Evolutionary conservation across 257 asterid genomes (phyloP).

Genomic region (Agastache rugosa): DNA sequence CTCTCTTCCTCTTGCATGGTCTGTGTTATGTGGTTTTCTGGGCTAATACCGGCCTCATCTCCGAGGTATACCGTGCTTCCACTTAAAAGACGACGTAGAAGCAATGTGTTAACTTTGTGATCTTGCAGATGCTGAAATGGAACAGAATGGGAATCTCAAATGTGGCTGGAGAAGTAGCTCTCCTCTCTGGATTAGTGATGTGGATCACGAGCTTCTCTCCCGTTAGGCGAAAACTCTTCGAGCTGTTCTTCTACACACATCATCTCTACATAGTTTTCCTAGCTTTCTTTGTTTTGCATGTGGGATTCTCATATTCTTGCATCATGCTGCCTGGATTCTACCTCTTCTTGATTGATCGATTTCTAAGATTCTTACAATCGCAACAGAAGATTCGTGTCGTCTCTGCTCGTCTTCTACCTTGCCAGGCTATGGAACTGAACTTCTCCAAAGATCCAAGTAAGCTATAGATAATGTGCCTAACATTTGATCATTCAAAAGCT

Average conservation of each 20-base stretch:
- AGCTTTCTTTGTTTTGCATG: slow-evolving; percentile 44
- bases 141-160: slow-evolving; percentile 42
- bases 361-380: slow-evolving; percentile 55
- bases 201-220: slow-evolving; percentile 46
- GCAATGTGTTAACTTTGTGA: neutral
- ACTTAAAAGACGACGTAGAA: neutral
- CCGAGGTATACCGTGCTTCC: slow-evolving; percentile 37
- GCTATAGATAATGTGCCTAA: neutral
- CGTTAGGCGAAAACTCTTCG: slow-evolving; percentile 46
- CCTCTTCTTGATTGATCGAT: slow-evolving; percentile 48
- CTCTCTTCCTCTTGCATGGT: slow-evolving; percentile 49
- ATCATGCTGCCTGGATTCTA: slow-evolving; percentile 52
- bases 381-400: slow-evolving; percentile 37
- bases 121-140: slow-evolving; percentile 52
- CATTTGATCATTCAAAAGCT: neutral
- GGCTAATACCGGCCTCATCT: slow-evolving; percentile 45
- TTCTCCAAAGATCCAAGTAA: slow-evolving; percentile 52
- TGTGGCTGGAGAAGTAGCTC: slow-evolving; percentile 54
- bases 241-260: slow-evolving; percentile 53
- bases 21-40: slow-evolving; percentile 42
- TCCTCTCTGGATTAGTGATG: slow-evolving; percentile 44
- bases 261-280: slow-evolving; percentile 48
- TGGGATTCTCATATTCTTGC: slow-evolving; percentile 50
- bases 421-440: slow-evolving; percentile 47
- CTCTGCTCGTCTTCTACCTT: slow-evolving; percentile 51